Evolutionary conservation across 805 yeast genomes (phyloP).

Genomic region (Ogataea trehalophila): DNA sequence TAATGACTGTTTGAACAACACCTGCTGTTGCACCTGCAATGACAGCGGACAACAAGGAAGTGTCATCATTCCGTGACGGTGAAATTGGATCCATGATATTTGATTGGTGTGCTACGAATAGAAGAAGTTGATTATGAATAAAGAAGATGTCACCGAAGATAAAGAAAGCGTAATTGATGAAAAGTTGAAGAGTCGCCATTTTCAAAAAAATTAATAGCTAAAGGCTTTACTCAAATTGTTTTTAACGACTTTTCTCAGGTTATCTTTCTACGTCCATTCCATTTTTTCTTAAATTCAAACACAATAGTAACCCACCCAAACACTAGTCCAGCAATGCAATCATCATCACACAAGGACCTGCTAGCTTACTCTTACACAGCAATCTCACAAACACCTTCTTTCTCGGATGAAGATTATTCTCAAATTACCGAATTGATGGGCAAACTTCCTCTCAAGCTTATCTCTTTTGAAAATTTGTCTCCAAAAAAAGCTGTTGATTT

Average conservation of each 20-base stretch:
- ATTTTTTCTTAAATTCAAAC: no score
- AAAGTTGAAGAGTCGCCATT: no score
- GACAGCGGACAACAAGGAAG: conserved; percentile 52
- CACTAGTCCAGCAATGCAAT: not conserved
- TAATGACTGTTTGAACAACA: conserved; percentile 53
- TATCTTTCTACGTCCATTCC: no score
- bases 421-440: conserved; percentile 24
- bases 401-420: conserved; percentile 18
- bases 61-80: conserved; percentile 21
- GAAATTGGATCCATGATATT: conserved; percentile 22
- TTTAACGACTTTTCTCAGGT: no score
- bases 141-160: no score
- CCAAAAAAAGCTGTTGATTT: conserved; percentile 37
- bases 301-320: not conserved
- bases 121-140: no score
- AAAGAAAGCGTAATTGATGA: no score
- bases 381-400: conserved; percentile 21
- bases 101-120: no score
- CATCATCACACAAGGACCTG: not conserved
- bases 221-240: no score
- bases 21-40: conserved; percentile 61
- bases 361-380: conserved; percentile 19
- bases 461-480: conserved; percentile 27
- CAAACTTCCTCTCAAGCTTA: conserved; percentile 28
- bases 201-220: no score